Percentiles rank a stretch among this genome's conserved stretches.
Evolutionary conservation across 2,329 filamentous ascomycete genomes (phyloP).

Genomic region (Pseudopyricularia javanii): DNA sequence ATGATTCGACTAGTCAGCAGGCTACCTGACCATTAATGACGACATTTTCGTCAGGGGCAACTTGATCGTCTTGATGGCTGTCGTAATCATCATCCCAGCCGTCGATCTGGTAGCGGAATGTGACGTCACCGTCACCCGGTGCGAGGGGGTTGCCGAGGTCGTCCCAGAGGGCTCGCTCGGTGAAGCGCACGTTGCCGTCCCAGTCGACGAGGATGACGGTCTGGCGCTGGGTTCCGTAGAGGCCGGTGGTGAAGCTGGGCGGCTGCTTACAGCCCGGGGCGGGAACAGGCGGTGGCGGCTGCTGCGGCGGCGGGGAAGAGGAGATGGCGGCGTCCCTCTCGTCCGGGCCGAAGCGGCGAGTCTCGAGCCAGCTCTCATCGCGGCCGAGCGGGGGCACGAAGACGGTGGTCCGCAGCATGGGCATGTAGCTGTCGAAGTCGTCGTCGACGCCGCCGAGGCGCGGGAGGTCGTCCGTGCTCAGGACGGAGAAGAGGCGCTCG

Average conservation of each 20-base stretch:
- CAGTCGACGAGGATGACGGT: slow-evolving; percentile 50
- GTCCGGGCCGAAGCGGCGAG: slow-evolving; percentile 16
- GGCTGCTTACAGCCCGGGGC: background rate
- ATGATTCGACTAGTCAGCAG: background rate
- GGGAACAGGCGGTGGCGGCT: slow-evolving; percentile 5
- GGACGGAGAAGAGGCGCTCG: slow-evolving; percentile 37
- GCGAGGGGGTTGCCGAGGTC: slow-evolving; percentile 39
- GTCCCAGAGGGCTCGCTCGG: slow-evolving; percentile 49
- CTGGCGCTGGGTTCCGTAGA: slow-evolving; percentile 55
- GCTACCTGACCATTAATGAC: background rate
- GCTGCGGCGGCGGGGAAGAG: slow-evolving; percentile 20
- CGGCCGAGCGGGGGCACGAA: slow-evolving; percentile 49
- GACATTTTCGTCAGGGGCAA: background rate
- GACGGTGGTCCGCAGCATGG: slow-evolving; percentile 43
- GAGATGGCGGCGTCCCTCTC: slow-evolving; percentile 7
- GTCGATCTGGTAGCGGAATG: slow-evolving; percentile 43
- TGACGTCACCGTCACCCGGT: slow-evolving; percentile 41
- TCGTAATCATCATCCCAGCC: slow-evolving; percentile 27
- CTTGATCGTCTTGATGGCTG: background rate
- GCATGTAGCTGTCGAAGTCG: slow-evolving; percentile 41
- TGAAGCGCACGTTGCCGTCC: slow-evolving; percentile 47
- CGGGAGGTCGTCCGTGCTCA: slow-evolving; percentile 46
- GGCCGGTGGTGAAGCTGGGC: slow-evolving; percentile 36
- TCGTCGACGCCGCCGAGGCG: slow-evolving; percentile 19
- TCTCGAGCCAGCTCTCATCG: slow-evolving; percentile 27